A percentile compares a stretch with the other conserved stretches of the same genome.
phyloP scores from a whole-genome alignment of 305 asterid species.

The Solanum hybrid region DNA sequence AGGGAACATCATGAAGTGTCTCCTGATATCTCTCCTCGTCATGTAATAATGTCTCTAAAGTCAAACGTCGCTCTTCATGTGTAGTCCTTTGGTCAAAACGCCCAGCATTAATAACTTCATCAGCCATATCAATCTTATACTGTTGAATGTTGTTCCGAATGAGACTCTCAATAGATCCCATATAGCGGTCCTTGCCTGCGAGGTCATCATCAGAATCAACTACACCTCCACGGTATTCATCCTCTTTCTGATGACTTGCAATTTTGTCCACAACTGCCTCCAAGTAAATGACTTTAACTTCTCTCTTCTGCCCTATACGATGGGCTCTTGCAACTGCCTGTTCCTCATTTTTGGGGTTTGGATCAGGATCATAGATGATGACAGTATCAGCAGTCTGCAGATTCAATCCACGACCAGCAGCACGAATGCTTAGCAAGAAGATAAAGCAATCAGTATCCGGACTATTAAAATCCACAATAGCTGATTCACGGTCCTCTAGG shows the following conservation, averaged over 20 bases:
- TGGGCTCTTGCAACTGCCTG: constrained; percentile 99
- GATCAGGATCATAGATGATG: constrained; percentile 98
- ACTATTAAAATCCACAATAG: constrained; percentile 86
- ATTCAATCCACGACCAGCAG: constrained; percentile 98
- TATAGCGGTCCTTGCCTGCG: constrained; percentile 91
- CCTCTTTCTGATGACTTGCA: constrained; percentile 91
- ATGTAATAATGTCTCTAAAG: constrained; percentile 88
- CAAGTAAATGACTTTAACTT: constrained; percentile 96
- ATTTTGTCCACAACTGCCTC: constrained; percentile 96
- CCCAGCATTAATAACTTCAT: constrained; percentile 99
- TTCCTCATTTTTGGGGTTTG: constrained; percentile 98
- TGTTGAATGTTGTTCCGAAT: constrained; percentile 96
- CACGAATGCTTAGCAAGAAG: constrained; percentile 97
- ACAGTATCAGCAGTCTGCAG: constrained; percentile 99
- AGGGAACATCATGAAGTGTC: constrained; percentile 92
- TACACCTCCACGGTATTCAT: constrained; percentile 69
- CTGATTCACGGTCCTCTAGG: constrained; percentile 98
- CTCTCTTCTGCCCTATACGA: constrained; percentile 98
- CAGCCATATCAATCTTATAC: constrained; percentile 99
- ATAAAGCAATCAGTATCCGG: constrained; percentile 91
- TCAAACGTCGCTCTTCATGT: constrained; percentile 95
- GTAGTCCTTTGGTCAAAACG: constrained; percentile 99
- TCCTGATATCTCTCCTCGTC: constrained; percentile 98
- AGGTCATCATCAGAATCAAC: constrained; percentile 96
- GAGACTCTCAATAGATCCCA: constrained; percentile 94